phyloP scores from a whole-genome alignment of 108 stramenopile genomes.

The Skeletonema tropicum region DNA sequence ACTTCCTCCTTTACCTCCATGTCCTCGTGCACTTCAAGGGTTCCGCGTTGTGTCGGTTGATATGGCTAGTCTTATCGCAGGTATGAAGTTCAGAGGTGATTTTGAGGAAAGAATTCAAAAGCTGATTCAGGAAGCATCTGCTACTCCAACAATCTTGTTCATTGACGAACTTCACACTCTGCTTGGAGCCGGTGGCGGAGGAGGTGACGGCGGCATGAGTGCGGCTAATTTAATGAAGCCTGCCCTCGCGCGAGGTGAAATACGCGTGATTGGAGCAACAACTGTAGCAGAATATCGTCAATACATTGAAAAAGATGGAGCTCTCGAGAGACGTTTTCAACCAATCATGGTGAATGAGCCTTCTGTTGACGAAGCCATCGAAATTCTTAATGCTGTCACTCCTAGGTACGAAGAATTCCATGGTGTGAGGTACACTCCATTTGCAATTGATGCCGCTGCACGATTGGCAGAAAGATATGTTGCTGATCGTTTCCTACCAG shows the following conservation, averaged over 20 bases:
- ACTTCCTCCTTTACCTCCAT: constrained; percentile 56
- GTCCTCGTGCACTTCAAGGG: constrained; percentile 68
- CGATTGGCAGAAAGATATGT: constrained; percentile 74
- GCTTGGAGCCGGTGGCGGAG: constrained; percentile 87
- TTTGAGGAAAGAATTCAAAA: constrained; percentile 87
- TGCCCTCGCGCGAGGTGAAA: constrained; percentile 81
- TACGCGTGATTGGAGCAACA: constrained; percentile 86
- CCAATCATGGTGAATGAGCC: constrained; percentile 84
- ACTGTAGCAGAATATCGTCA: constrained; percentile 88
- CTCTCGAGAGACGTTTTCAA: constrained; percentile 90
- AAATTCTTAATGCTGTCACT: constrained; percentile 76
- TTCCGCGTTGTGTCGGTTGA: constrained; percentile 76
- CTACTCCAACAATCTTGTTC: constrained; percentile 78
- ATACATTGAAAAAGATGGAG: constrained; percentile 90
- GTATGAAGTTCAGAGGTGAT: constrained; percentile 83
- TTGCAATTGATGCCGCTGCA: constrained; percentile 72
- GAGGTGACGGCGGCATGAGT: constrained; percentile 86
- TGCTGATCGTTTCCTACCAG: constrained; percentile 74
- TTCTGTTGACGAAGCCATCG: constrained; percentile 77
- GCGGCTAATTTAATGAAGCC: constrained; percentile 92
- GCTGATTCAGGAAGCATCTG: constrained; percentile 70
- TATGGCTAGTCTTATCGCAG: constrained; percentile 76
- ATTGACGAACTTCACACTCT: constrained; percentile 88
- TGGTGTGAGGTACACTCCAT: constrained; percentile 67
- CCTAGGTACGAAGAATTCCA: constrained; percentile 86